These are phyloP conservation scores for Neopestalotiopsis rosae DNA, from an alignment of 2,329 filamentous ascomycete species.

Conservation along the genomic window DNA sequence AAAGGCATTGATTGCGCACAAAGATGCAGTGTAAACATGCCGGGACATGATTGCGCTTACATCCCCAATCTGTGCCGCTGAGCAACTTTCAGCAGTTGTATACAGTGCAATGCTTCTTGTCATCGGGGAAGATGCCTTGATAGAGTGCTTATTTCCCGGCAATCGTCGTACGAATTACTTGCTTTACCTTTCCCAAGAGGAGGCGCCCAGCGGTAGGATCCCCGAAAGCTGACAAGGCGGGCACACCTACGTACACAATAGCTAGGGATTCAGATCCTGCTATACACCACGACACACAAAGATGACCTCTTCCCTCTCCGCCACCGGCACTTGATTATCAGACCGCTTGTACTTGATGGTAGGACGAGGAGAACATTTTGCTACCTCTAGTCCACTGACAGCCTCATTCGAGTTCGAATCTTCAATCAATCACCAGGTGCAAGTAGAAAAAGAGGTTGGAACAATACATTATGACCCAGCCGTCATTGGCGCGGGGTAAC, in stretches of 20 bases:
- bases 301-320: neutral
- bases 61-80: neutral
- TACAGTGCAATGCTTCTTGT: neutral
- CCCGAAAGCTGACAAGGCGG: neutral
- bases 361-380: neutral
- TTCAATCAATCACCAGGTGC: neutral
- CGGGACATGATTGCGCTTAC: neutral
- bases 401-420: neutral
- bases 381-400: neutral
- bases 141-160: slow-evolving; percentile 3
- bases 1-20: neutral
- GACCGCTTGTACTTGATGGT: neutral
- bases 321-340: neutral
- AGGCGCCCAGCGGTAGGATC: neutral
- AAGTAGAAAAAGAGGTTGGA: slow-evolving; percentile 11
- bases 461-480: neutral
- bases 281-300: neutral
- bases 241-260: neutral
- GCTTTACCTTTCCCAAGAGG: neutral
- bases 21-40: slow-evolving; percentile 6
- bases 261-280: neutral
- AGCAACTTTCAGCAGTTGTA: neutral
- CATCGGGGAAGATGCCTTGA: neutral
- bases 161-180: neutral
- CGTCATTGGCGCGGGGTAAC: slow-evolving; percentile 17